phyloP scores from a whole-genome alignment of 768 basidiomycete species.

The Tricholoma terreum region DNA sequence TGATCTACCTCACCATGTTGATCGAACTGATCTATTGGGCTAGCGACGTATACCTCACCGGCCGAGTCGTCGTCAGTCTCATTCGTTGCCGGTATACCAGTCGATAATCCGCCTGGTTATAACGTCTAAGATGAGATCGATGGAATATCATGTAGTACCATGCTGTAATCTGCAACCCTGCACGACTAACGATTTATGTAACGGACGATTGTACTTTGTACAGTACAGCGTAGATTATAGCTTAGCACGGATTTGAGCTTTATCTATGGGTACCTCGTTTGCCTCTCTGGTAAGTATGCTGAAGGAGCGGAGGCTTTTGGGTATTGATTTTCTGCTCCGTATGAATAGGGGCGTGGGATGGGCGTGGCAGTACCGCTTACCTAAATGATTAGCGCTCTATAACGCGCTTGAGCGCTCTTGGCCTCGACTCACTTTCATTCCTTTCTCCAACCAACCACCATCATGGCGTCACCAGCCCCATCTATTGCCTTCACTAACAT shows the following conservation, averaged over 20 bases:
- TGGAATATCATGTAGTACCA: not conserved
- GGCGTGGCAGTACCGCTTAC: not conserved
- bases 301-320: too few species aligned
- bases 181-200: too few species aligned
- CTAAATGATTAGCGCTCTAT: not conserved
- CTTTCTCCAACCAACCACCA: constrained; percentile 8
- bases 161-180: too few species aligned
- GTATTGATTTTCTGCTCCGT: too few species aligned
- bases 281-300: too few species aligned
- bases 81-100: constrained; percentile 39
- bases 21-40: not conserved
- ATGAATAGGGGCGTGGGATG: not conserved
- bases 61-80: constrained; percentile 42
- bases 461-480: constrained; percentile 2
- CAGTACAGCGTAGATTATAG: too few species aligned
- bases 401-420: not conserved
- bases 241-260: too few species aligned
- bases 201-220: too few species aligned
- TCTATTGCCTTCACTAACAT: constrained; percentile 37
- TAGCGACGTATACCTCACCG: constrained; percentile 47
- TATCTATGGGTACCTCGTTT: too few species aligned
- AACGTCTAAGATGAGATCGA: not conserved
- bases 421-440: constrained; percentile 4
- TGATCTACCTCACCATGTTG: not conserved
- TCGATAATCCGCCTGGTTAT: constrained; percentile 47